Base-by-base conservation (phyloP, 2,329 filamentous ascomycete genomes). In the Rhexocercosporidium sp. region DNA sequence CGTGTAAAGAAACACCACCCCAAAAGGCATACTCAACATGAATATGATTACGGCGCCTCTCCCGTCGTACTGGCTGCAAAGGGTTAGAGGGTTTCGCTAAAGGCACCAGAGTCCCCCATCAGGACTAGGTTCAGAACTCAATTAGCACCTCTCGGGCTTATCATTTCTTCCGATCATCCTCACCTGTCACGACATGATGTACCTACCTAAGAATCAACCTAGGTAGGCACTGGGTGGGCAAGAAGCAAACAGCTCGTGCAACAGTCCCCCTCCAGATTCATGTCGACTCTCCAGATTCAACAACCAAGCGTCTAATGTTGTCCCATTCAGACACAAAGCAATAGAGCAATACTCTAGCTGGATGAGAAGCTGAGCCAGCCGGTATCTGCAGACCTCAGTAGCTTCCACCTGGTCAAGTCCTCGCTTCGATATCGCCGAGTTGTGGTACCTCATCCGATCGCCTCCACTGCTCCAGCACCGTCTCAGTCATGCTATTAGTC, bases 371-470 rank as follows among this genome's bases (percentile, higher is more conserved):
- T 47, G 27, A 57, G 61, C 34, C 44, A 47, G 41, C 27, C 37
- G 37, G 61, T 51, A 47, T n/a, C n/a, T n/a, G n/a, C n/a, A n/a
- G n/a, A n/a, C n/a, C n/a, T n/a, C n/a, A n/a, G n/a, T n/a, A n/a
- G n/a, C n/a, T n/a, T n/a, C n/a, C n/a, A n/a, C 20, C 29, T 59
- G 22, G 18, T 46, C 16, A 37, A 22, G 5, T 31, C 25, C 39
- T 47, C 39, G 39, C 9, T 31, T 60, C 39, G 39, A 27, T 39
- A 47, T 64, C 37, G 62, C 62, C 62, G 51, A 64, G n/a, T 25
- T 57, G 51, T 56, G 51, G 41, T 47, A 47, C 39, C 61, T 56
- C 39, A 64, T 57, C 62, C 51, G n/a, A 59, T 25, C 53, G 4
- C 25, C 27, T 27, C 29, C 53, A 56, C 29, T 37, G 8, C 4